Conservation (phyloP, 495 filamentous ascomycete species). For the Sabuloglossum arenarium region DNA sequence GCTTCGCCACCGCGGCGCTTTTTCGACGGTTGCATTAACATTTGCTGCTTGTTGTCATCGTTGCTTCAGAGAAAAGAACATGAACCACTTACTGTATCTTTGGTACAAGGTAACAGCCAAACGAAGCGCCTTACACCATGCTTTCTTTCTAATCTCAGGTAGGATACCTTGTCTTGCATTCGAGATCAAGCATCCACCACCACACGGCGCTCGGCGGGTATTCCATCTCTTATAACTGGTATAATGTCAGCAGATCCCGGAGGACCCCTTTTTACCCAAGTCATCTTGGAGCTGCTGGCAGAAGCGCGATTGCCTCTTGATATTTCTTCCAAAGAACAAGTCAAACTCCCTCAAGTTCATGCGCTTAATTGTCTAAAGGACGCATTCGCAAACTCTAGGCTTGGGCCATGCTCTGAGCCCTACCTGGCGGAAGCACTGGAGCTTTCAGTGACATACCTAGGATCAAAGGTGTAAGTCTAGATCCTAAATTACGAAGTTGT, state of each 20-base stretch:
- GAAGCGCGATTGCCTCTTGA: conserved; percentile 32
- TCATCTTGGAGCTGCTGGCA: conserved; percentile 29
- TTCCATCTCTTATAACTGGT: conserved; percentile 65
- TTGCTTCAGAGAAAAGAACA: conserved; percentile 21
- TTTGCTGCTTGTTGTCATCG: conserved; percentile 56
- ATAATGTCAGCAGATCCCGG: conserved; percentile 38
- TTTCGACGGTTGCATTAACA: conserved; percentile 77
- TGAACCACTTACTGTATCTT: conserved; percentile 21
- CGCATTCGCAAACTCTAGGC: conserved; percentile 56
- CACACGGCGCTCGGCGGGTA: conserved; percentile 77
- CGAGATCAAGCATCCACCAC: conserved; percentile 49
- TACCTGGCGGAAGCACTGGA: conserved; percentile 52
- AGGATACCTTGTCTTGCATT: conserved; percentile 44
- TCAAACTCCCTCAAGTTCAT: conserved; percentile 64
- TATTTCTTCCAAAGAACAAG: conserved; percentile 26
- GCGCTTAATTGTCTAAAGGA: conserved; percentile 81
- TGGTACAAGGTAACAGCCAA: conserved; percentile 46
- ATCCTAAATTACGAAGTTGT: background rate
- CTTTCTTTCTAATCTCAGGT: conserved; percentile 3
- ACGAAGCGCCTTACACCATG: conserved; percentile 5
- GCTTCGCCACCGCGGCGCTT: conserved; percentile 79
- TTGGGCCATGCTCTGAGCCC: conserved; percentile 38
- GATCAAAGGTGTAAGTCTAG: conserved; percentile 31
- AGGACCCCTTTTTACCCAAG: conserved; percentile 25
- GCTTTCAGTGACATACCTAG: conserved; percentile 52